Evolutionary conservation across 2,329 filamentous ascomycete species (phyloP), one percentile per base, ranked within the genome.

Genomic region (Camillea tinctor): DNA sequence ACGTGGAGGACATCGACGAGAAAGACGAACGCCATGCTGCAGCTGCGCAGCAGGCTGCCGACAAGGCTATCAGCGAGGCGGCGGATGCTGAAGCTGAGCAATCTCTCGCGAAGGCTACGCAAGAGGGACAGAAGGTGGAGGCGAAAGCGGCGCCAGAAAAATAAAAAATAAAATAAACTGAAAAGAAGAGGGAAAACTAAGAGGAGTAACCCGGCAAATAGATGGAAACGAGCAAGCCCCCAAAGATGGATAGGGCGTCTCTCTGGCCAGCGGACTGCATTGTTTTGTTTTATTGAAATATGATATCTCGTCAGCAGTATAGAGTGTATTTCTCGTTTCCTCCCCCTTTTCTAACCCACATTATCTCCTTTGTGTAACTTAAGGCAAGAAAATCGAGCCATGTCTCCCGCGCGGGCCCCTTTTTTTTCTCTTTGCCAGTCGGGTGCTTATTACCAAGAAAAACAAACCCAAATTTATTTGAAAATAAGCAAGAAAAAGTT

Each of bases 1-100:
- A 98, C 70, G 87, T 88, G 26, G 92, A 97, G 63, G 86, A 98
- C 73, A 98, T 98, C 69, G 94, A 98, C 71, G 95, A 98, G 76
- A 93, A 94, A 79, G 92, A 97, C 66, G 90, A 92, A 74, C 84
- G 88, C 61, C 76, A 81, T 58, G 74, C 80, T 23, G 74, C 79
- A 2, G 84, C 86, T 7, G 80, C 82, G 24, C 77, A 79, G 44
- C 76, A 77, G 58, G 79, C 75, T 44, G 71, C 79, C 13, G 77
- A 81, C 59, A 79, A 80, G 55, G 80, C 84, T 65, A 81, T 80
- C 6, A 72, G 72, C 60, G 85, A 87, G 70, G 84, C 85, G 60
- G 73, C 80, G 2, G 82, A 82, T 54, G 83, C 84, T 1, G 83
- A 87, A 74, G 77, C 78, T 2, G 76, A 76, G 36, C 75, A 80